Percentiles rank a stretch among this genome's conserved stretches.
phyloP scores from a whole-genome alignment of 768 basidiomycete species.

The Auriscalpium orientale region DNA sequence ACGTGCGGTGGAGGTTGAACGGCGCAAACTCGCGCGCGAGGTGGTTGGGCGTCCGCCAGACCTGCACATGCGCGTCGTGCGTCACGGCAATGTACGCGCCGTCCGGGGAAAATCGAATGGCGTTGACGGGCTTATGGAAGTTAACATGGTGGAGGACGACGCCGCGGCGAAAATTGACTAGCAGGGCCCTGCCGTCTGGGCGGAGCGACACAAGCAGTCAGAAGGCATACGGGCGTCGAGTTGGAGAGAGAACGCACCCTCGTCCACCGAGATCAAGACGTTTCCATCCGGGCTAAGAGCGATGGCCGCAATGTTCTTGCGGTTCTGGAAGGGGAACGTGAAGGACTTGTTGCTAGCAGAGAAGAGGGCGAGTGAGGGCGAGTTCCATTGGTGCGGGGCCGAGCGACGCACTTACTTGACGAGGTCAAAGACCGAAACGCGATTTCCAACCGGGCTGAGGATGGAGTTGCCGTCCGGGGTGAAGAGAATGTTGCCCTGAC shows the following conservation, averaged over 20 bases:
- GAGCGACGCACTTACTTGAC: conserved; percentile 65
- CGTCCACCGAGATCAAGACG: conserved; percentile 85
- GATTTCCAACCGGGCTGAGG: conserved; percentile 91
- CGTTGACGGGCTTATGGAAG: conserved; percentile 82
- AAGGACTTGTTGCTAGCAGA: conserved; percentile 79
- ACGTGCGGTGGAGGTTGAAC: conserved; percentile 85
- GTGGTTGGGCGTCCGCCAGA: conserved; percentile 94
- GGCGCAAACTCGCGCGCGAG: conserved; percentile 95
- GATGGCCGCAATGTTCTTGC: conserved; percentile 86
- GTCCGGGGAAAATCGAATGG: conserved; percentile 86
- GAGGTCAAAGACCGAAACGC: conserved; percentile 94
- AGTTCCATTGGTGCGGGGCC: not conserved
- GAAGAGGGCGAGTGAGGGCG: not conserved
- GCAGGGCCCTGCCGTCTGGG: conserved; percentile 84
- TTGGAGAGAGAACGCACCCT: conserved; percentile 45
- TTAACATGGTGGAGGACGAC: conserved; percentile 91
- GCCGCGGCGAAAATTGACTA: conserved; percentile 86
- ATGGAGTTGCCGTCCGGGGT: conserved; percentile 90
- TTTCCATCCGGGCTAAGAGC: conserved; percentile 89
- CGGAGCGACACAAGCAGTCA: not conserved
- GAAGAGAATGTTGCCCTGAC: conserved; percentile 89
- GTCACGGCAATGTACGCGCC: conserved; percentile 96
- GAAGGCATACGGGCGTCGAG: not conserved
- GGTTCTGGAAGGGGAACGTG: conserved; percentile 90
- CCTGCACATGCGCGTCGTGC: conserved; percentile 84